Conservation (phyloP, 768 basidiomycete species). For the Lentinula lateritia region DNA sequence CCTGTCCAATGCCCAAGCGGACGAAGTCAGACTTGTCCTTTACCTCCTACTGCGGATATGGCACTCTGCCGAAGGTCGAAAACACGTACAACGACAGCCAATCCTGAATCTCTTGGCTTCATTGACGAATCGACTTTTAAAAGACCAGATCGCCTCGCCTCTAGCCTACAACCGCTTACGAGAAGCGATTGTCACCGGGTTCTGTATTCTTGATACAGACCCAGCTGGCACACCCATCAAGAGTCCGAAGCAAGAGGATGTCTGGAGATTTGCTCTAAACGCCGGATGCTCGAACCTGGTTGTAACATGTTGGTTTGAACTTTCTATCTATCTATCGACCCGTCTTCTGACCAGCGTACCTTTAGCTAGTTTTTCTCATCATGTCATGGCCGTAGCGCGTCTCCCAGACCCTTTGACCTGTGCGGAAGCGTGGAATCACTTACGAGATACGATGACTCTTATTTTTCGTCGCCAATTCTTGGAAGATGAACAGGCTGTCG, state of each 20-base stretch:
- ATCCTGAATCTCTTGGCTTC: slow-evolving; percentile 17
- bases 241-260: slow-evolving; percentile 22
- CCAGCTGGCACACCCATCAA: slow-evolving; percentile 6
- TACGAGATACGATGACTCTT: slow-evolving; percentile 44
- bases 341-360: background rate
- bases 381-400: slow-evolving; percentile 25
- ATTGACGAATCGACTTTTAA: slow-evolving; percentile 14
- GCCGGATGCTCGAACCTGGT: slow-evolving; percentile 25
- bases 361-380: slow-evolving; percentile 45
- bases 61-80: slow-evolving; percentile 17
- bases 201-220: slow-evolving; percentile 22
- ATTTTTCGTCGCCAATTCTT: slow-evolving; percentile 39
- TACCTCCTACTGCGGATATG: slow-evolving; percentile 31
- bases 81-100: slow-evolving; percentile 14
- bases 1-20: slow-evolving; percentile 1
- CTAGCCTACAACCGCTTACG: slow-evolving; percentile 18
- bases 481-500: slow-evolving; percentile 46
- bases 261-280: slow-evolving; percentile 32
- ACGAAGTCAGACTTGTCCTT: slow-evolving; percentile 9
- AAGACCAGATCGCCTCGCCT: background rate
- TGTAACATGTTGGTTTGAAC: slow-evolving; percentile 34
- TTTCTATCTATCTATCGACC: background rate
- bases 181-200: slow-evolving; percentile 28
- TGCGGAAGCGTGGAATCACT: slow-evolving; percentile 49
- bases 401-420: slow-evolving; percentile 30